Base-by-base conservation (phyloP, 495 filamentous ascomycete species). In the Aspergillus sclerotiicarbonarius region DNA sequence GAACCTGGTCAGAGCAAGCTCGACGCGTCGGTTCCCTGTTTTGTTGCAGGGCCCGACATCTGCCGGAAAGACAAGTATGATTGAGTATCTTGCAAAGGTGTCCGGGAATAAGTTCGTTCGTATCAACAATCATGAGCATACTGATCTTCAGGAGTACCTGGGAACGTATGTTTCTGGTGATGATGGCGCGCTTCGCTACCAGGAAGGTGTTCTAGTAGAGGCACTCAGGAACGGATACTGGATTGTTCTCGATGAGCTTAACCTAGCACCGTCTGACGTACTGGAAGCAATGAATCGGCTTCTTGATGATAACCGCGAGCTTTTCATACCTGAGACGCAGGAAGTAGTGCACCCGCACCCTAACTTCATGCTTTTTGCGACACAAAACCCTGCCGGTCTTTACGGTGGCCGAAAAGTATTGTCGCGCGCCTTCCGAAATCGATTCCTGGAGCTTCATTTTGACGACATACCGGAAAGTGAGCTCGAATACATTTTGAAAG, bases 101-200 rank as follows among this genome's bases (percentile, higher is more conserved):
- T 96, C 91, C 25, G 95, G 95, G 2, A 96, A 99, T 65, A 92
- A 90, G 65, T 98, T 97, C 62, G 90, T 99, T 37, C 85, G 95
- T 55, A 97, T 99, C 76, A 99, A 99, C 76, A 99, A 99, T 64
- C 95, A 99, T 69, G 95, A 99, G 63, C 93, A 98, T 67, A 98
- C 95, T 0, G 95, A 99, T 72, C 79, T 99, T 30, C 95, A 99
- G 70, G 95, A 99, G 67, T 99, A 99, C 65, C 79, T 99, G 1
- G 95, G 95, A 15, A 91, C 92, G 0, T 99, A 99, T 65, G 75
- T 96, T 8, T 97, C 95, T 13, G 87, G 86, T 47, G 75, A 85
- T 6, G 89, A 92, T 65, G 95, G 95, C 9, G 87, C 88, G 53
- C 79, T 99, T 50, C 81, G 77, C 15, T 99, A 96, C 61, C 91